Evolutionary conservation across 192 early-diverging fungal genomes (phyloP).

Genomic region (Dissophora ornata): DNA sequence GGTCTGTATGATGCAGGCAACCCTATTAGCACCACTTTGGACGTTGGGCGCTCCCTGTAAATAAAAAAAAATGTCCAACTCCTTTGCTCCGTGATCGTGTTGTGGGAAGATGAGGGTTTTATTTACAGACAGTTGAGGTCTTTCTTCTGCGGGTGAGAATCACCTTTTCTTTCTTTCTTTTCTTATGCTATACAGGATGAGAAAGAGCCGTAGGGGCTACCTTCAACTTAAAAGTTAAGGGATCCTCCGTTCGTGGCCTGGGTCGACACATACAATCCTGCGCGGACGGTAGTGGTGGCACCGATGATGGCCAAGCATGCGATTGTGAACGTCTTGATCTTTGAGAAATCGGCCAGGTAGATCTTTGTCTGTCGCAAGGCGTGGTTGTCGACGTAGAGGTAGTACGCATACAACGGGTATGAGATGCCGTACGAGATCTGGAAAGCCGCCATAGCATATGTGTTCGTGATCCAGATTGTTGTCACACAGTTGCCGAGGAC

Average conservation of each 20-base stretch:
- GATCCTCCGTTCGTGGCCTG: background rate
- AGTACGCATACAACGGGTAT: constrained; percentile 51
- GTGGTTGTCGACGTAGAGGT: constrained; percentile 57
- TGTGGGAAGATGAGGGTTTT: too few relatives aligned
- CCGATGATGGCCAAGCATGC: constrained; percentile 18
- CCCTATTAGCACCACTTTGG: too few relatives aligned
- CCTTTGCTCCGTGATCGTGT: too few relatives aligned
- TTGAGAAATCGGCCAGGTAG: constrained; percentile 49
- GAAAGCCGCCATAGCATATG: constrained; percentile 47
- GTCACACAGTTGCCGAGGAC: constrained; percentile 58
- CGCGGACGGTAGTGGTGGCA: constrained; percentile 36
- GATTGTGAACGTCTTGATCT: constrained; percentile 35
- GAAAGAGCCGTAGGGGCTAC: background rate
- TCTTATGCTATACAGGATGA: background rate
- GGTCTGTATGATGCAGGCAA: too few relatives aligned
- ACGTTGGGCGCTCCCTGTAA: too few relatives aligned
- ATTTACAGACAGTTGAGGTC: too few relatives aligned
- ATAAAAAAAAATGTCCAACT: too few relatives aligned
- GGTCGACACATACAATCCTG: constrained; percentile 45
- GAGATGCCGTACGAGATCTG: constrained; percentile 44
- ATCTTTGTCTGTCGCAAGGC: constrained; percentile 48
- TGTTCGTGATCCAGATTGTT: constrained; percentile 44
- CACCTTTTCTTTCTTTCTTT: too few relatives aligned
- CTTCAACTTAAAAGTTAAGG: background rate
- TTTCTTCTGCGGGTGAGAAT: too few relatives aligned